Evolutionary conservation across 2,329 filamentous ascomycete species (phyloP).

Genomic region (Trichoderma sp.): DNA sequence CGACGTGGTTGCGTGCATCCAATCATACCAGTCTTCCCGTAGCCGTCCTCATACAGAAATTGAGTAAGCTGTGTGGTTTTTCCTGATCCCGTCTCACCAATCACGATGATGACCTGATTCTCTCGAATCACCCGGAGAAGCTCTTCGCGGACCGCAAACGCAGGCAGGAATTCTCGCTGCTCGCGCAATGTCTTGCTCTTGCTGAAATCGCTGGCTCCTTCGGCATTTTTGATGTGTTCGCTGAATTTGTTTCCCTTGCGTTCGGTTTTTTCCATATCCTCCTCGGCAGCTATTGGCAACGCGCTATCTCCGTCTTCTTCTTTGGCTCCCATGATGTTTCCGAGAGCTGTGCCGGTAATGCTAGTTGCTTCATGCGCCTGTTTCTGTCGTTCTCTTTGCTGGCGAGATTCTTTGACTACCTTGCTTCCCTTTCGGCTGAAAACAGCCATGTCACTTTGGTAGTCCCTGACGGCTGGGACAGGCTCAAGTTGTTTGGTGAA

Average conservation of each 20-base stretch:
- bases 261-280: constrained; percentile 60
- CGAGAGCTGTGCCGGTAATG: constrained; percentile 85
- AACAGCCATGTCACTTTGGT: constrained; percentile 98
- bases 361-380: constrained; percentile 96
- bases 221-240: constrained; percentile 83
- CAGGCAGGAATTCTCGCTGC: constrained; percentile 89
- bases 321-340: constrained; percentile 94
- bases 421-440: constrained; percentile 94
- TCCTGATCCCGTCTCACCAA: constrained; percentile 95
- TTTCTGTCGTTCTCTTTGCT: constrained; percentile 89
- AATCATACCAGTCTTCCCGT: constrained; percentile 84
- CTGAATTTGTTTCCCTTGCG: constrained; percentile 74
- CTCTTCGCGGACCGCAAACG: constrained; percentile 95
- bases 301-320: constrained; percentile 93
- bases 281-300: constrained; percentile 73
- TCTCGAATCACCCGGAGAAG: constrained; percentile 89
- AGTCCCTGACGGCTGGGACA: constrained; percentile 87
- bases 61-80: constrained; percentile 98
- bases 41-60: constrained; percentile 94
- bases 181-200: constrained; percentile 87
- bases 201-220: constrained; percentile 88
- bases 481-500: constrained; percentile 98
- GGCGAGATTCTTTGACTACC: constrained; percentile 87
- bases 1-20: constrained; percentile 95
- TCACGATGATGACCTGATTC: constrained; percentile 95